Percentiles rank a stretch among this genome's conserved stretches.
Evolutionary conservation across 2,329 filamentous ascomycete species (phyloP).

Genomic region (Oidium heveae): DNA sequence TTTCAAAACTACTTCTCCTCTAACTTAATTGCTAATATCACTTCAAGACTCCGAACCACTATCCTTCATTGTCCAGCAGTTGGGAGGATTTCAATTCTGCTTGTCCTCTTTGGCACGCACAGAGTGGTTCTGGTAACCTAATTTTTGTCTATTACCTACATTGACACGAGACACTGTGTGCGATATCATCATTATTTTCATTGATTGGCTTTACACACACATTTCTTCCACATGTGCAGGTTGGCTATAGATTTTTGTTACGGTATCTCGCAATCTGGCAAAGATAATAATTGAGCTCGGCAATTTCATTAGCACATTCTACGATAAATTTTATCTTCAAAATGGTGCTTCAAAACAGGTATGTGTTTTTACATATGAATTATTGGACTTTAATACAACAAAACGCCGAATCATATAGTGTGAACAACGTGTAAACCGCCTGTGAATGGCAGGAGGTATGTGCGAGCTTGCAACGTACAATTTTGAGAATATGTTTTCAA

Average conservation of each 20-base stretch:
- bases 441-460: constrained; percentile 1
- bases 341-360: constrained; percentile 14
- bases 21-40: not conserved
- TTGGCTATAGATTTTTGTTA: not conserved
- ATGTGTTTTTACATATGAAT: constrained; percentile 3
- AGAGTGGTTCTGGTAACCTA: not conserved
- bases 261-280: not conserved
- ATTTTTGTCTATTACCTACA: not conserved
- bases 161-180: not conserved
- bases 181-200: not conserved
- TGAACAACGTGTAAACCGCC: not conserved
- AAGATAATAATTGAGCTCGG: not conserved
- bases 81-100: not conserved
- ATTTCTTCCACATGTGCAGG: not conserved
- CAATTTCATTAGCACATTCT: not conserved
- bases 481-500: not conserved
- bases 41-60: not conserved
- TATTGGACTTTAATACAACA: not conserved
- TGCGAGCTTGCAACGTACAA: constrained; percentile 1
- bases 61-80: not conserved
- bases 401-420: not conserved
- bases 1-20: not conserved
- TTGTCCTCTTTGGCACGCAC: not conserved
- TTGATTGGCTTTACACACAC: not conserved
- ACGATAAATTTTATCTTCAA: constrained; percentile 1